Conservation (phyloP, 2,329 filamentous ascomycete species). For the Neonectria sp. region DNA sequence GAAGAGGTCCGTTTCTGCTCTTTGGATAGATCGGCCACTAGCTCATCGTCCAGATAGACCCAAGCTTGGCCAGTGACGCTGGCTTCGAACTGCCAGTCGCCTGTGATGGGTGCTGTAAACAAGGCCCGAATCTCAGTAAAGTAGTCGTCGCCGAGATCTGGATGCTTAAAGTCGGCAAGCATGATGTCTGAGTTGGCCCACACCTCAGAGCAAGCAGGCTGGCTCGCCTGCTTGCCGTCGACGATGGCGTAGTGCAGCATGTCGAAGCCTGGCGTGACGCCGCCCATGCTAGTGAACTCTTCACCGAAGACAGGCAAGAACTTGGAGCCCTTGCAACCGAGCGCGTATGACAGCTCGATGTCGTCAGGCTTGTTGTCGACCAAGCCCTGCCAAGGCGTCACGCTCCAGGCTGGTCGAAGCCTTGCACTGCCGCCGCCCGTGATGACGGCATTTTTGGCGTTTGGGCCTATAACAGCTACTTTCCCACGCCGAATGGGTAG, state of each 20-base stretch:
- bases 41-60: conserved; percentile 9
- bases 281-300: conserved; percentile 13
- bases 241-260: conserved; percentile 13
- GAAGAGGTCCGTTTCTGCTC: conserved; percentile 17
- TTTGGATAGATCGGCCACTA: conserved; percentile 9
- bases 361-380: background rate
- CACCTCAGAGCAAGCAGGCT: conserved; percentile 8
- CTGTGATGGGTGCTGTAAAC: conserved; percentile 4
- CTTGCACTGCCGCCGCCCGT: conserved; percentile 43
- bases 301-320: conserved; percentile 14
- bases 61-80: conserved; percentile 15
- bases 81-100: conserved; percentile 13
- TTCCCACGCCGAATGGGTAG: conserved; percentile 61
- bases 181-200: conserved; percentile 16
- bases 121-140: conserved; percentile 1
- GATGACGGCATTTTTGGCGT: conserved; percentile 40
- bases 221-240: conserved; percentile 12
- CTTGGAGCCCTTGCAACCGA: conserved; percentile 13
- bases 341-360: background rate
- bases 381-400: conserved; percentile 11
- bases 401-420: background rate
- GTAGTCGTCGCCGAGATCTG: conserved; percentile 2
- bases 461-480: conserved; percentile 45
- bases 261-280: conserved; percentile 4
- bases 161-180: conserved; percentile 16